These are phyloP conservation scores for Talaromyces sp. DNA, from an alignment of 2,329 filamentous ascomycete species.

Conservation along the genomic window DNA sequence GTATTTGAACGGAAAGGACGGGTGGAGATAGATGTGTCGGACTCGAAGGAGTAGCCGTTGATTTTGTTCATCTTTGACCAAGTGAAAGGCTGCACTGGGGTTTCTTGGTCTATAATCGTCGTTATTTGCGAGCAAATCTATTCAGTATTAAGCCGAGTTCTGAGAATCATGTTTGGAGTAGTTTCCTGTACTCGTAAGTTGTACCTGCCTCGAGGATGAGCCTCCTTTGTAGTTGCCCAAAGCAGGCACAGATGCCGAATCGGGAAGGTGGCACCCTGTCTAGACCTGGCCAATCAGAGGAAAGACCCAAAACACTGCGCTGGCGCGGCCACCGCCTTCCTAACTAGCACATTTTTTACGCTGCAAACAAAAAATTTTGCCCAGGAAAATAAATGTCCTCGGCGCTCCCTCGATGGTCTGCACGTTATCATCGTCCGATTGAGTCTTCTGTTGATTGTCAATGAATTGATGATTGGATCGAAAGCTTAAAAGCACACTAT, in stretches of 20 bases:
- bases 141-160: neutral
- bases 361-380: constrained; percentile 4
- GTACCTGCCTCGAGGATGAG: neutral
- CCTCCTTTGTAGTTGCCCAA: neutral
- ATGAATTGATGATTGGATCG: neutral
- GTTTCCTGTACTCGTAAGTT: neutral
- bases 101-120: neutral
- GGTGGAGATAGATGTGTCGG: neutral
- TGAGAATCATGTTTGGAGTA: neutral
- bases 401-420: neutral
- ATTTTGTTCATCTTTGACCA: neutral
- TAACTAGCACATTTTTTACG: neutral
- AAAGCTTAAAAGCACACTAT: neutral
- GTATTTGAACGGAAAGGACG: neutral
- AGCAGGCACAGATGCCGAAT: neutral
- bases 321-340: constrained; percentile 17
- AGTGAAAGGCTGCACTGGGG: neutral
- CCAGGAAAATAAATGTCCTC: neutral
- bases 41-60: neutral
- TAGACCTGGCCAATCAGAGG: neutral
- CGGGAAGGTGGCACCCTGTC: neutral
- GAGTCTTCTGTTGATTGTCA: neutral
- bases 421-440: neutral
- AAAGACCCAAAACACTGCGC: neutral
- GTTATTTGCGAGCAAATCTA: neutral